Conservation (phyloP, 1,284 basidiomycete species). For the Tremellales sp. region DNA sequence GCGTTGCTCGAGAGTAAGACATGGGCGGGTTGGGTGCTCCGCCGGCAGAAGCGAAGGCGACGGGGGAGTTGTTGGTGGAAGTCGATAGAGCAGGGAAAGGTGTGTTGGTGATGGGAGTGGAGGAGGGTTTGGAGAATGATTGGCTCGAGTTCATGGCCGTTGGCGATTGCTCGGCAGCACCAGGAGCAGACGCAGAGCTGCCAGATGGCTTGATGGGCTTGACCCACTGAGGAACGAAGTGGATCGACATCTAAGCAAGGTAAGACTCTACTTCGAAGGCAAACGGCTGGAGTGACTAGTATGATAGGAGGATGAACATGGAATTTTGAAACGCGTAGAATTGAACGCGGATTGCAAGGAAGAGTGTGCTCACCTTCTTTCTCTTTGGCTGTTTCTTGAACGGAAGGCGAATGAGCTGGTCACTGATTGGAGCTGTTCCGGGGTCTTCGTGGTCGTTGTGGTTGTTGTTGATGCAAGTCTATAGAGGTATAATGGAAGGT, state of each 20-base stretch:
- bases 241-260: constrained; percentile 41
- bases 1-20: constrained; percentile 61
- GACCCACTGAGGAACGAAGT: constrained; percentile 48
- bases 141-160: constrained; percentile 1
- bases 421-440: too few relatives aligned
- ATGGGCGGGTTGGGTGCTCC: constrained; percentile 48
- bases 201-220: constrained; percentile 47
- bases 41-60: constrained; percentile 20
- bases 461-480: not conserved
- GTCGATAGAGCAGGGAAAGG: constrained; percentile 43
- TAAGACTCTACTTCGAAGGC: not conserved
- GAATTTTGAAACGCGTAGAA: too few relatives aligned
- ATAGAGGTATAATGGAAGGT: not conserved
- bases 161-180: constrained; percentile 19
- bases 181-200: constrained; percentile 25
- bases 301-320: too few relatives aligned
- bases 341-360: too few relatives aligned
- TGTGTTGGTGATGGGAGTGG: too few relatives aligned
- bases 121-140: constrained; percentile 1
- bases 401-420: too few relatives aligned
- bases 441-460: not conserved
- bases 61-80: constrained; percentile 17
- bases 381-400: too few relatives aligned
- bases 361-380: too few relatives aligned
- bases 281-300: not conserved